These are phyloP conservation scores for Hemisphaericaspora nanyangensis DNA, from an alignment of 805 yeast genomes.

Conservation along the genomic window DNA sequence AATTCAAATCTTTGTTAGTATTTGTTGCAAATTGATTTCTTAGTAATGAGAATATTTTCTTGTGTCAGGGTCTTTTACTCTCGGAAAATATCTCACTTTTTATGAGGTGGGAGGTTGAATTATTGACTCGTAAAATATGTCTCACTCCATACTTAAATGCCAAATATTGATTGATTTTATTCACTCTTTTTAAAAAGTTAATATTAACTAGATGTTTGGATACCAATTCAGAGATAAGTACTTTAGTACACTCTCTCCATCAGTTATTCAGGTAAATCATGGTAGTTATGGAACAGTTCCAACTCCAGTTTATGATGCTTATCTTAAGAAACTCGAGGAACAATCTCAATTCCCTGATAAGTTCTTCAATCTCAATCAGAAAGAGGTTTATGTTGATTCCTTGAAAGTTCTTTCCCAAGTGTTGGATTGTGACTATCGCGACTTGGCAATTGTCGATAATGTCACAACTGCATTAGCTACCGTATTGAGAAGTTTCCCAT, in stretches of 20 bases:
- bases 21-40: no score
- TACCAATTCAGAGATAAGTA: not conserved
- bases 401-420: constrained; percentile 33
- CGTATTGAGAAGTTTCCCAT: constrained; percentile 51
- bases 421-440: constrained; percentile 43
- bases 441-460: constrained; percentile 52
- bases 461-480: constrained; percentile 61
- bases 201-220: no score
- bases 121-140: no score
- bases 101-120: no score
- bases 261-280: not conserved
- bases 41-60: no score
- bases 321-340: not conserved
- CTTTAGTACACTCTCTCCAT: not conserved
- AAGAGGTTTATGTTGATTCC: constrained; percentile 22
- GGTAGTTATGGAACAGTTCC: not conserved
- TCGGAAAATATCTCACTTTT: no score
- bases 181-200: no score
- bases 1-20: no score
- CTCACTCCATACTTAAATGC: no score
- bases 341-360: not conserved
- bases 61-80: no score
- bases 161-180: no score
- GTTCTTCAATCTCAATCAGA: constrained; percentile 1
- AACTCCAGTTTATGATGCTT: not conserved